Conservation (phyloP, 1,139 yeast genomes). For the Taphrina pruni region DNA sequence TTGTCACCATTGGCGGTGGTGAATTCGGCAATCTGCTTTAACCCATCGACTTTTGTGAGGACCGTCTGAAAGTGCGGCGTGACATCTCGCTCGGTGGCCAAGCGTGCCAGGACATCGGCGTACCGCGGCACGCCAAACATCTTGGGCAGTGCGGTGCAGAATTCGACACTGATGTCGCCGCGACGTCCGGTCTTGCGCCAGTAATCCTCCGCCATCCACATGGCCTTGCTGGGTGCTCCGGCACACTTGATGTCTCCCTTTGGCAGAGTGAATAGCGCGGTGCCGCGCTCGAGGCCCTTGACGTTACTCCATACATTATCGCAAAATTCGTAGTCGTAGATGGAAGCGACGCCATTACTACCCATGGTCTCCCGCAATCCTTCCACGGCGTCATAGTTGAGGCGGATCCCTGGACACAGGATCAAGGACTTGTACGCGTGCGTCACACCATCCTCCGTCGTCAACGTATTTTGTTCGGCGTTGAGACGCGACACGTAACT, state of each 20-base stretch:
- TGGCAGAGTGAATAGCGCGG: slow-evolving; percentile 42
- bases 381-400: slow-evolving; percentile 35
- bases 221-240: slow-evolving; percentile 43
- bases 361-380: slow-evolving; percentile 42
- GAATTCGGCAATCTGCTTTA: slow-evolving; percentile 37
- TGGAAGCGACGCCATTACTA: slow-evolving; percentile 34
- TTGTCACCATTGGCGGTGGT: slow-evolving; percentile 27
- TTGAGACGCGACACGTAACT: slow-evolving; percentile 25
- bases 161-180: slow-evolving; percentile 37
- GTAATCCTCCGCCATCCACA: slow-evolving; percentile 43
- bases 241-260: slow-evolving; percentile 43
- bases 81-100: slow-evolving; percentile 35
- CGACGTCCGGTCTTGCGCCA: slow-evolving; percentile 41
- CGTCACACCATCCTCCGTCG: slow-evolving; percentile 28
- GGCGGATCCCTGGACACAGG: slow-evolving; percentile 40
- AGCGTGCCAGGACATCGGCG: slow-evolving; percentile 38
- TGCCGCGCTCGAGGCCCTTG: slow-evolving; percentile 26
- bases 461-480: slow-evolving; percentile 29
- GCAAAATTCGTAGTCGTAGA: slow-evolving; percentile 35
- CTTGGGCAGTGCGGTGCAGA: slow-evolving; percentile 39
- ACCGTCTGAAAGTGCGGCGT: slow-evolving; percentile 35
- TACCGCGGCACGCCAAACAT: slow-evolving; percentile 42
- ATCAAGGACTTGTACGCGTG: slow-evolving; percentile 40
- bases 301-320: slow-evolving; percentile 36
- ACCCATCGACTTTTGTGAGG: slow-evolving; percentile 40